Conservation (phyloP, 305 asterid species). For the Withania somnifera region DNA sequence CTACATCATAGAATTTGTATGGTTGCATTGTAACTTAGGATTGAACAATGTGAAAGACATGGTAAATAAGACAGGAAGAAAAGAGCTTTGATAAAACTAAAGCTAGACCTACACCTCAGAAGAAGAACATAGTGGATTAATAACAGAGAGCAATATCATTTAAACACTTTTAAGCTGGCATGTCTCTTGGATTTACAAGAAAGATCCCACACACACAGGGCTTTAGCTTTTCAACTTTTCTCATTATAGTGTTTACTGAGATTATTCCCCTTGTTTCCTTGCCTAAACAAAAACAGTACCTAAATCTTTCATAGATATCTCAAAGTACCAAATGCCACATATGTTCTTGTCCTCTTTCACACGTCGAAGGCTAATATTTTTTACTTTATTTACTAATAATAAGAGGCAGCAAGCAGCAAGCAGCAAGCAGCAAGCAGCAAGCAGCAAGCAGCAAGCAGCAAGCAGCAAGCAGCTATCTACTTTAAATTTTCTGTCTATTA, state of each 20-base stretch:
- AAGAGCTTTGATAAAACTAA: neutral
- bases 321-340: neutral
- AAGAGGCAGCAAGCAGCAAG: too few species aligned
- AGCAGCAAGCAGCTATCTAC: too few species aligned
- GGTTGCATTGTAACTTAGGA: neutral
- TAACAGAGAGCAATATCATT: neutral
- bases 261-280: constrained; percentile 4
- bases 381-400: too few species aligned
- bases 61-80: neutral
- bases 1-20: neutral
- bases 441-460: too few species aligned
- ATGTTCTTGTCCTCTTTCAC: neutral
- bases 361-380: too few species aligned
- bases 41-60: neutral
- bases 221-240: neutral
- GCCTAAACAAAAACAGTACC: neutral
- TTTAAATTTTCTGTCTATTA: too few species aligned
- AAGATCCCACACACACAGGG: neutral
- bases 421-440: too few species aligned
- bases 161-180: constrained; percentile 4
- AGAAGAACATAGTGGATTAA: neutral
- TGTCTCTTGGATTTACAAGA: neutral
- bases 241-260: neutral
- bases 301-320: neutral
- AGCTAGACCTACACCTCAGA: neutral